Evolutionary conservation across 1,284 basidiomycete species (phyloP).

Genomic region (Microbotryum intermedium): DNA sequence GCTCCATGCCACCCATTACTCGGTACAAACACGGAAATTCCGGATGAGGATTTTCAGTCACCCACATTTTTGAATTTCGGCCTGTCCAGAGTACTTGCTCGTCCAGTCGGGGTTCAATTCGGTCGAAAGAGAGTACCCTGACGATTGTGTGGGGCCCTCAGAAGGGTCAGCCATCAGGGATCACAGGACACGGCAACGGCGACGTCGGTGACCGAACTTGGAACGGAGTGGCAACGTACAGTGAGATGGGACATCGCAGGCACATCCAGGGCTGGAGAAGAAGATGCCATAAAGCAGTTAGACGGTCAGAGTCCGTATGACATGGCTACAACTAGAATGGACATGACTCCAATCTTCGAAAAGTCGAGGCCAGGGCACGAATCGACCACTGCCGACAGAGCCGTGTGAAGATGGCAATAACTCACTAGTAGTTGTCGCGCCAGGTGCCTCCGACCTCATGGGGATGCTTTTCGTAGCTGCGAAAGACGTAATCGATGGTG

Average conservation of each 20-base stretch:
- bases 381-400: no score
- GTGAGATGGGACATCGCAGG: constrained; percentile 14
- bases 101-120: constrained; percentile 51
- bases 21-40: background rate
- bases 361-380: no score
- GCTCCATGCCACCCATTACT: background rate
- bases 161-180: no score
- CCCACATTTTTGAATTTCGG: constrained; percentile 42
- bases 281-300: background rate
- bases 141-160: no score
- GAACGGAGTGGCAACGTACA: constrained; percentile 1
- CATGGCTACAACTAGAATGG: no score
- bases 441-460: constrained; percentile 20
- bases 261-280: background rate
- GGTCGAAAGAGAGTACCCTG: constrained; percentile 51
- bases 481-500: background rate
- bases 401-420: no score
- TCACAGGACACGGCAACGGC: no score
- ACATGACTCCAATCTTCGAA: no score
- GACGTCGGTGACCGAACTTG: background rate
- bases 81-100: constrained; percentile 44
- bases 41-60: background rate
- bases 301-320: background rate
- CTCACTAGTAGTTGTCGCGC: constrained; percentile 11
- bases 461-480: constrained; percentile 1